Evolutionary conservation across 768 basidiomycete species (phyloP), one percentile per base, ranked within the genome.

Genomic region (Lentinula detonsa): DNA sequence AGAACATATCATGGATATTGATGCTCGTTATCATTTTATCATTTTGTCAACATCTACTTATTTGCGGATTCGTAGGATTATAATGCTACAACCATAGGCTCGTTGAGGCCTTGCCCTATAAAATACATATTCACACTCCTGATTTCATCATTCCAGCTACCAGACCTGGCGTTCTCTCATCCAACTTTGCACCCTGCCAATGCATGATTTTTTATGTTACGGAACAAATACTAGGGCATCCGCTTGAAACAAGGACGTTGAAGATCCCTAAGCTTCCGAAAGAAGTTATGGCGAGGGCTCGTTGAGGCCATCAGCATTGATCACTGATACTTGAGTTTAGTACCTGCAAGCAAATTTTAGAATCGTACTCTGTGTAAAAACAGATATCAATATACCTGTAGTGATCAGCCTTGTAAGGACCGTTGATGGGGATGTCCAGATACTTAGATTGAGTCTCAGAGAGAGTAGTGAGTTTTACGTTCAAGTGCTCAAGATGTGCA

Each of bases 381-480:
- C 23, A 7, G 58, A 43, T 16, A 4, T 39, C 5, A 45, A 15
- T 31, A 5, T 58, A 58, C 62, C 62, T 63, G 67, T 72, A 72
- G 66, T 73, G 72, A 63, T 64, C 76, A 62, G 81, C 77, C 73
- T 84, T 84, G 76, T 83, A 84, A 46, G 83, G 82, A 60, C 96
- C 97, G 63, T 82, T 76, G 67, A 82, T 77, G 62, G 94, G 92
- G 66, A 98, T 86, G 74, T 95, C 95, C 64, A 98, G 86, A 83
- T 99, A 99, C 51, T 78, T 76, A 67, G 95, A 85, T 78, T 99
- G 97, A 64, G 81, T 82, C 11, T 81, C 40, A 28, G 80, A 76
- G 65, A 94, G 81, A 64, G 78, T 77, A 49, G 95, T 96, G 75
- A 99, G 84, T 81, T 95, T 94, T 80, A 99, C 93, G 72, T 92